A percentile compares a stretch with the other conserved stretches of the same genome.
These are phyloP conservation scores for Paramecium tetraurelia DNA, from an alignment of 73 alveolate genomes.

Conservation along the genomic window DNA sequence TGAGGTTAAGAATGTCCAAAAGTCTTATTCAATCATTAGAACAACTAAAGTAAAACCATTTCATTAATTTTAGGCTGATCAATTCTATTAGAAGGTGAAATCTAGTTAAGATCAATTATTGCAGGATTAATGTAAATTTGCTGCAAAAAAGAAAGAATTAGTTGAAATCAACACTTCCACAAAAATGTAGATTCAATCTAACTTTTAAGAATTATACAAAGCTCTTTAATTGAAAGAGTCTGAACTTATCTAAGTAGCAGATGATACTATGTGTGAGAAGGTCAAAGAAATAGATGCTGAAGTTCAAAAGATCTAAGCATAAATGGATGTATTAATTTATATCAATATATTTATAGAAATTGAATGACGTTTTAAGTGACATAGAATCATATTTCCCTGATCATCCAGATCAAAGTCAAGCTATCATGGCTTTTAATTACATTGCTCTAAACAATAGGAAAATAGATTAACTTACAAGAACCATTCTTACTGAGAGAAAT, in stretches of 20 bases:
- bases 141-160: conserved; percentile 51
- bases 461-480: conserved; percentile 35
- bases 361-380: conserved; percentile 25
- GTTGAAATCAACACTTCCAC: not conserved
- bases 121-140: conserved; percentile 43
- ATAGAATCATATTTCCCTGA: conserved; percentile 36
- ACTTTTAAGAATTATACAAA: conserved; percentile 50
- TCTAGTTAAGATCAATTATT: conserved; percentile 41
- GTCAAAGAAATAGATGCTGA: conserved; percentile 53
- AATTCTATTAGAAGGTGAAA: conserved; percentile 25
- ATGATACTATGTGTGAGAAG: conserved; percentile 53
- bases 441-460: conserved; percentile 45
- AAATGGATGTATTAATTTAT: conserved; percentile 7
- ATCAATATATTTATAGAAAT: not conserved
- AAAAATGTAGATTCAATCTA: conserved; percentile 24
- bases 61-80: not conserved
- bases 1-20: conserved; percentile 53
- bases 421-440: conserved; percentile 52
- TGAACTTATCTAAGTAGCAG: conserved; percentile 59
- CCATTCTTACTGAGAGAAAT: conserved; percentile 1
- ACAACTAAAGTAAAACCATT: not conserved
- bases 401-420: conserved; percentile 39
- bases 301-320: not conserved
- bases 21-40: conserved; percentile 20
- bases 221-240: conserved; percentile 44